These are phyloP conservation scores for Lenzites betulinus DNA, from an alignment of 768 basidiomycete genomes.

Conservation along the genomic window DNA sequence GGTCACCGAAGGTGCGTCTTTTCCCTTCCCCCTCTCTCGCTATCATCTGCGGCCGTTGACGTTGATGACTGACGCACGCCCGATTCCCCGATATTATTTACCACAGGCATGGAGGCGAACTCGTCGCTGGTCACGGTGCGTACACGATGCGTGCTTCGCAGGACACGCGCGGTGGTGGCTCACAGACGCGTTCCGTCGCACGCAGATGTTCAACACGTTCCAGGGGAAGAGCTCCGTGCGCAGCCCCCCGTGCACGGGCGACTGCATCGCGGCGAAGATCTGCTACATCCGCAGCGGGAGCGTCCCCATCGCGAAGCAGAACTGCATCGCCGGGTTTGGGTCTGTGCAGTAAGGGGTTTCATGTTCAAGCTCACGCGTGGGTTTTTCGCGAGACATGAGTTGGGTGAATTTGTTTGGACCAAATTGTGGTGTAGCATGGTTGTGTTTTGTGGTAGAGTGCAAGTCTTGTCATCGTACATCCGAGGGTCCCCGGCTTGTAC, in stretches of 20 bases:
- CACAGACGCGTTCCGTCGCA: too few species aligned
- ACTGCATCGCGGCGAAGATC: constrained; percentile 67
- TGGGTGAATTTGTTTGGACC: too few species aligned
- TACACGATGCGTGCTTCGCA: background rate
- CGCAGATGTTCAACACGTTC: constrained; percentile 63
- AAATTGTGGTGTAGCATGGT: too few species aligned
- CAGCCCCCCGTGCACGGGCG: constrained; percentile 56
- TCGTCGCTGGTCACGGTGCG: constrained; percentile 57
- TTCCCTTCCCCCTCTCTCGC: background rate
- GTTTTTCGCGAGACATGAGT: too few species aligned
- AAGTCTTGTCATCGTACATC: too few species aligned
- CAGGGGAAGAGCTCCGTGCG: constrained; percentile 71
- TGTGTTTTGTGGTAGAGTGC: too few species aligned
- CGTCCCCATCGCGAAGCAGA: constrained; percentile 56
- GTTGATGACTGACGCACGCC: too few species aligned
- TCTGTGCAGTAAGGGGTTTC: constrained; percentile 49
- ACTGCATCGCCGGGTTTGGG: constrained; percentile 64
- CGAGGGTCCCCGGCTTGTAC: too few species aligned
- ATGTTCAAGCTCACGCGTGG: too few species aligned
- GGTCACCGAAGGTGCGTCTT: constrained; percentile 65
- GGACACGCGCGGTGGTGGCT: too few species aligned
- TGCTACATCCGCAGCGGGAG: constrained; percentile 81
- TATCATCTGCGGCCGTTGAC: too few species aligned
- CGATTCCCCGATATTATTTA: background rate
- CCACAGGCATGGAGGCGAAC: constrained; percentile 60